Evolutionary conservation across 495 filamentous ascomycete species (phyloP), one percentile per base, ranked within the genome.

Genomic region (Cudoniella acicularis): DNA sequence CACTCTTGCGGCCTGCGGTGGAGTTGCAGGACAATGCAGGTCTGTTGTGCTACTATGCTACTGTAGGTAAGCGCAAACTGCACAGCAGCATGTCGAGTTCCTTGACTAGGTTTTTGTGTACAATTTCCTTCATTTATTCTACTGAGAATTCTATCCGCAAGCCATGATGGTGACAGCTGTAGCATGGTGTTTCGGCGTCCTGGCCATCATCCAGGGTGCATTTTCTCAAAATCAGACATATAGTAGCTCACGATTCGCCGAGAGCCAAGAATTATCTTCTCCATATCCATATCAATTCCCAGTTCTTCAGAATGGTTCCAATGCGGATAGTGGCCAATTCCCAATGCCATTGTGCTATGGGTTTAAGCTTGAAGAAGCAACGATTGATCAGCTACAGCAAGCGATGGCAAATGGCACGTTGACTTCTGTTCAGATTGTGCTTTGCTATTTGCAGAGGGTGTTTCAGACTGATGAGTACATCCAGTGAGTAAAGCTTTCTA

Each of bases 311-410:
- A 60, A 53, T 57, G 64, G 60, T 16, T 49, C 41, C 2, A 21
- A 17, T 2, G 51, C 40, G 36, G 40, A 61, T 18, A 53, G 40
- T 43, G 62, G 54, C 23, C 57, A 50, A n/a, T 83, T 84, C 61
- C 79, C 80, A 23, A 87, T 90, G 84, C 79, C 79, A 2, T 65
- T 59, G 10, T 90, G 87, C 69, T 72, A 81, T 54, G 80, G 79
- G 22, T 70, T 88, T 60, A 73, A 76, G 43, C 71, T 90, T 26
- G 85, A 87, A 68, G 87, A 90, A 47, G 58, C 62, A 17, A 62
- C 64, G 18, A 64, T 67, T 46, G 61, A 64, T 24, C 57, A 64
- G 43, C 43, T 67, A 18, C 64, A 67, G 40, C 6, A 47, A 1
- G 54, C 43, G 16, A 25, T 67, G 54, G 42, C 41, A 10, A 46